phyloP scores from a whole-genome alignment of 2,329 filamentous ascomycete genomes.

The Alternaria infectoria region DNA sequence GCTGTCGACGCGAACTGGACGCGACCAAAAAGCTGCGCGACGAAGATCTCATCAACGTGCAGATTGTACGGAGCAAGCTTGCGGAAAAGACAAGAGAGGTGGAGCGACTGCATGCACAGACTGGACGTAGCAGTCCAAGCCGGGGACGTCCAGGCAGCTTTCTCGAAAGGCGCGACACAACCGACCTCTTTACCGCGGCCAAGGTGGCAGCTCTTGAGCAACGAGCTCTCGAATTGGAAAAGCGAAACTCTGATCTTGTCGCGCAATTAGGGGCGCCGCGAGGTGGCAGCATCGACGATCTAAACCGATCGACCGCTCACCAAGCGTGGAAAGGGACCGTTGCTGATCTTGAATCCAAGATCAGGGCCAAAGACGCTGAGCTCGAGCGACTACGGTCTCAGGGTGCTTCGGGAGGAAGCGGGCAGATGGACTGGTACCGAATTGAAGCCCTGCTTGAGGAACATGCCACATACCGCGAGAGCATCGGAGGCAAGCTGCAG shows the following conservation, averaged over 20 bases:
- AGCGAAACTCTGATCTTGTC: constrained; percentile 47
- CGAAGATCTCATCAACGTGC: constrained; percentile 51
- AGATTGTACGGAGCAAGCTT: constrained; percentile 48
- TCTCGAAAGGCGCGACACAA: constrained; percentile 44
- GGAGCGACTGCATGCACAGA: constrained; percentile 34
- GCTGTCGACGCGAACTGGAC: constrained; percentile 49
- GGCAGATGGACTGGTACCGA: constrained; percentile 38
- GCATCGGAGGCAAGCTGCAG: constrained; percentile 46
- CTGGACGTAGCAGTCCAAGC: constrained; percentile 30
- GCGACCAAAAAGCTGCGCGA: constrained; percentile 50
- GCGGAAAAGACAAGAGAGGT: constrained; percentile 49
- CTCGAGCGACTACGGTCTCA: constrained; percentile 24
- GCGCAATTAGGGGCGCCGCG: constrained; percentile 38
- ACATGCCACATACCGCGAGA: constrained; percentile 48
- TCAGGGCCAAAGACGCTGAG: constrained; percentile 41
- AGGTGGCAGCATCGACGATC: constrained; percentile 37
- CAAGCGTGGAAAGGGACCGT: constrained; percentile 46
- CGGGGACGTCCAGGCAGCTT: constrained; percentile 38
- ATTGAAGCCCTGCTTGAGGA: constrained; percentile 51
- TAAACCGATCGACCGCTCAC: constrained; percentile 45
- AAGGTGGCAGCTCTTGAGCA: constrained; percentile 53
- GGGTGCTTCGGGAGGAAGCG: constrained; percentile 10
- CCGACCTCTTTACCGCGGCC: constrained; percentile 51
- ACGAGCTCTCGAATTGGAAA: constrained; percentile 51
- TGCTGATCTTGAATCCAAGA: constrained; percentile 33